Evolutionary conservation across 2,329 filamentous ascomycete genomes (phyloP).

Genomic region (Fusarium phyllophilum): DNA sequence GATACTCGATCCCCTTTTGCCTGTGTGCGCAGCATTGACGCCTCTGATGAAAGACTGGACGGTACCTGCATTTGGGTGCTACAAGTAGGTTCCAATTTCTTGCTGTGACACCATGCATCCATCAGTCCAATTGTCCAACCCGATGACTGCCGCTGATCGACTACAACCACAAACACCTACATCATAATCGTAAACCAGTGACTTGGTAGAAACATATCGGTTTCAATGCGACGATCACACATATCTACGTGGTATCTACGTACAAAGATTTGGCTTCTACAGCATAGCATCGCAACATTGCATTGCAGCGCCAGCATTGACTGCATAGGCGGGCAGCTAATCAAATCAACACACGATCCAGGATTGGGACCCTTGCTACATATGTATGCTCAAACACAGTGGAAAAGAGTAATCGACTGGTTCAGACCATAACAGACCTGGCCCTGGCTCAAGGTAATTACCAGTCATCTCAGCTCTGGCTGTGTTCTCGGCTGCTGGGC

Average conservation of each 20-base stretch:
- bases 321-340: slow-evolving; percentile 11
- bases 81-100: not conserved
- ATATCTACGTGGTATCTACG: not conserved
- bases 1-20: slow-evolving; percentile 11
- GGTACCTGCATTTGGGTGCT: not conserved
- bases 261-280: not conserved
- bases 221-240: slow-evolving; percentile 22
- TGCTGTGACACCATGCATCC: slow-evolving; percentile 1
- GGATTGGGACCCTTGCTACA: slow-evolving; percentile 16
- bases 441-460: slow-evolving; percentile 24
- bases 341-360: slow-evolving; percentile 24
- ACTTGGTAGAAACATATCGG: slow-evolving; percentile 20
- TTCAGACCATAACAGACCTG: slow-evolving; percentile 7
- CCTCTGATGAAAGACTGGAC: slow-evolving; percentile 17
- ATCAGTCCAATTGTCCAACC: slow-evolving; percentile 3
- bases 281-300: not conserved
- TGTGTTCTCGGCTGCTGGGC: not conserved
- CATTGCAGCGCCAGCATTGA: slow-evolving; percentile 5
- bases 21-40: slow-evolving; percentile 1
- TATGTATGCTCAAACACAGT: slow-evolving; percentile 37
- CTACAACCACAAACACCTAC: slow-evolving; percentile 7
- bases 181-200: slow-evolving; percentile 13
- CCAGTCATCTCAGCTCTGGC: slow-evolving; percentile 16
- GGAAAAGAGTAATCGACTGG: slow-evolving; percentile 35
- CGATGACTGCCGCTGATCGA: slow-evolving; percentile 15